phyloP scores from a whole-genome alignment of 2,329 filamentous ascomycete genomes.

The Aspergillus tubingensis region DNA sequence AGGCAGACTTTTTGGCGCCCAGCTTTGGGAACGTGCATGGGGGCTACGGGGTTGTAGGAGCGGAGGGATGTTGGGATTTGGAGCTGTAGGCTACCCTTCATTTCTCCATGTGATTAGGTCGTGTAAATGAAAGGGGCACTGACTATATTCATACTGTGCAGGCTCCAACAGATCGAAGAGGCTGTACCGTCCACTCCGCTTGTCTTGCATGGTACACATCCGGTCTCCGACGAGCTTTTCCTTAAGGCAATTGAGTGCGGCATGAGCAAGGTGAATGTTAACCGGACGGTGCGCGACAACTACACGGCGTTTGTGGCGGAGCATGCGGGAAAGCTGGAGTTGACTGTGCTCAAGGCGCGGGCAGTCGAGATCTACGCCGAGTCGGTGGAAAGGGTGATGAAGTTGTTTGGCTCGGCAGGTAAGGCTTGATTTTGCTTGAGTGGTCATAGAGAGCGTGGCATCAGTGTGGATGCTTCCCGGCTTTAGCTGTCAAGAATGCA shows the following conservation, averaged over 20 bases:
- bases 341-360: conserved; percentile 15
- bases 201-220: conserved; percentile 26
- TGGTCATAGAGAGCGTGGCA: too few relatives aligned
- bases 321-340: conserved; percentile 15
- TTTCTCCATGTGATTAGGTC: too few relatives aligned
- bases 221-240: conserved; percentile 24
- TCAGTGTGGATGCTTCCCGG: too few relatives aligned
- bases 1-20: conserved; percentile 70
- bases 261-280: conserved; percentile 28
- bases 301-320: conserved; percentile 24
- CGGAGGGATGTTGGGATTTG: conserved; percentile 17
- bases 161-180: conserved; percentile 14
- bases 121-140: background rate
- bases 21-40: conserved; percentile 33
- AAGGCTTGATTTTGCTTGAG: background rate
- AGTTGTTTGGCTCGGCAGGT: conserved; percentile 12
- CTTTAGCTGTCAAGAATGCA: too few relatives aligned
- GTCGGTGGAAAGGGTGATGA: conserved; percentile 19
- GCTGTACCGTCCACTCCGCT: conserved; percentile 15
- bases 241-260: conserved; percentile 18
- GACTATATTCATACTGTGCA: background rate
- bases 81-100: background rate
- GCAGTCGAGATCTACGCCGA: conserved; percentile 16
- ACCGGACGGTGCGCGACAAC: conserved; percentile 27
- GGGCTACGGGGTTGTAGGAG: conserved; percentile 27